phyloP scores from a whole-genome alignment of 495 filamentous ascomycete species.

The Pyrenopolyporus hunteri region DNA sequence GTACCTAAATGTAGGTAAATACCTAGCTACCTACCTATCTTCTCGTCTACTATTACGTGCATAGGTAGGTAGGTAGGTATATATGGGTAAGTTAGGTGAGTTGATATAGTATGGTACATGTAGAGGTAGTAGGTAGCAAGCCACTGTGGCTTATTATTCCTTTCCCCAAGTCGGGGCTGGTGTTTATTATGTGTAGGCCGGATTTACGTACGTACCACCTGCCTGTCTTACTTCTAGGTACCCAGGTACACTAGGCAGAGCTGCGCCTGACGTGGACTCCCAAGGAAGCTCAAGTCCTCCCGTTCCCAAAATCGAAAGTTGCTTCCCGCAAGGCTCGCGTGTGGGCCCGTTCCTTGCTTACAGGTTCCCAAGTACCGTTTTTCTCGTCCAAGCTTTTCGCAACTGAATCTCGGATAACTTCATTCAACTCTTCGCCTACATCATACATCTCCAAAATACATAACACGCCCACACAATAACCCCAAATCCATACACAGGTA shows the following conservation, averaged over 20 bases:
- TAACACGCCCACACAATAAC: not conserved
- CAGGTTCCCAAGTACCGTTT: not conserved
- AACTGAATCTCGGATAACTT: slow-evolving; percentile 19
- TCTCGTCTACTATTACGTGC: too few relatives aligned
- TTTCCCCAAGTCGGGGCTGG: too few relatives aligned
- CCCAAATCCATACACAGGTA: not conserved
- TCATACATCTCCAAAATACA: slow-evolving; percentile 11
- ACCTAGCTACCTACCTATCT: not conserved
- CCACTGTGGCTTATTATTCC: too few relatives aligned
- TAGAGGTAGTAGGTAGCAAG: too few relatives aligned
- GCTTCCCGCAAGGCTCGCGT: not conserved
- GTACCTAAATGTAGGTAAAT: not conserved
- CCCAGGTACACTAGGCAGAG: slow-evolving; percentile 43
- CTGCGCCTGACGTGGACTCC: slow-evolving; percentile 46
- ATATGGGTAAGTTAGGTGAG: too few relatives aligned
- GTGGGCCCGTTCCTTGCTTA: slow-evolving; percentile 5
- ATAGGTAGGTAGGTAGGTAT: too few relatives aligned
- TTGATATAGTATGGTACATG: too few relatives aligned
- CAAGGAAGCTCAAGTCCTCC: too few relatives aligned
- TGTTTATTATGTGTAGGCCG: too few relatives aligned
- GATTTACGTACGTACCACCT: too few relatives aligned
- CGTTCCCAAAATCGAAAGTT: too few relatives aligned
- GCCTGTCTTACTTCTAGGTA: too few relatives aligned
- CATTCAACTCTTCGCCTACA: slow-evolving; percentile 1
- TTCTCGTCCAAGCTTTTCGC: not conserved